A percentile compares a stretch with the other conserved stretches of the same genome.
These are phyloP conservation scores for Aspergillus leporis DNA, from an alignment of 495 filamentous ascomycete genomes.

Conservation along the genomic window DNA sequence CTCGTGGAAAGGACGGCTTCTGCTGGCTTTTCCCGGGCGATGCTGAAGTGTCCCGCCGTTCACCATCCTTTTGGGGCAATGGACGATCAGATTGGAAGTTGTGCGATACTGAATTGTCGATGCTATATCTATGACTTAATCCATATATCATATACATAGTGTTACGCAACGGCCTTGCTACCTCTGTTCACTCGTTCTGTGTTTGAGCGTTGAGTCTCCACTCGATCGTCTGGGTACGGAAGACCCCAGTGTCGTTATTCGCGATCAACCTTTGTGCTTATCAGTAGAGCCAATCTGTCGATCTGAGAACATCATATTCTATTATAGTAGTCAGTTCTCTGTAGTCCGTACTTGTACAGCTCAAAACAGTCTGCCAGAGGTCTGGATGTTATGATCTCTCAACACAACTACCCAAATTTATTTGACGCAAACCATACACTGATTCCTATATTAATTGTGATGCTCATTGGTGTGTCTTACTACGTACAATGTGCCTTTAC, in stretches of 20 bases:
- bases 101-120: slow-evolving; percentile 22
- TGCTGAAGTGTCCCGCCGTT: slow-evolving; percentile 52
- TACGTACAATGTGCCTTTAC: not conserved
- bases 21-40: slow-evolving; percentile 44
- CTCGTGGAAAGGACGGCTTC: slow-evolving; percentile 38
- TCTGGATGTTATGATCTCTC: not conserved
- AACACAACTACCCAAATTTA: not conserved
- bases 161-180: not conserved
- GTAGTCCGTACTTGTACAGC: not conserved
- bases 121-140: not conserved
- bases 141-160: not conserved
- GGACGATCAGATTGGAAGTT: slow-evolving; percentile 51
- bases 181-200: not conserved
- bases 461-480: not conserved
- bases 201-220: not conserved
- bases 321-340: not conserved
- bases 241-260: not conserved
- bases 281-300: not conserved
- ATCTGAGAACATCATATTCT: not conserved
- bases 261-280: not conserved
- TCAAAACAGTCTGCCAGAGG: not conserved
- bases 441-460: slow-evolving; percentile 1
- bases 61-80: slow-evolving; percentile 51
- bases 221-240: not conserved
- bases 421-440: slow-evolving; percentile 4